phyloP scores from a whole-genome alignment of 2,329 filamentous ascomycete genomes.

The Fusarium xyrophilum region DNA sequence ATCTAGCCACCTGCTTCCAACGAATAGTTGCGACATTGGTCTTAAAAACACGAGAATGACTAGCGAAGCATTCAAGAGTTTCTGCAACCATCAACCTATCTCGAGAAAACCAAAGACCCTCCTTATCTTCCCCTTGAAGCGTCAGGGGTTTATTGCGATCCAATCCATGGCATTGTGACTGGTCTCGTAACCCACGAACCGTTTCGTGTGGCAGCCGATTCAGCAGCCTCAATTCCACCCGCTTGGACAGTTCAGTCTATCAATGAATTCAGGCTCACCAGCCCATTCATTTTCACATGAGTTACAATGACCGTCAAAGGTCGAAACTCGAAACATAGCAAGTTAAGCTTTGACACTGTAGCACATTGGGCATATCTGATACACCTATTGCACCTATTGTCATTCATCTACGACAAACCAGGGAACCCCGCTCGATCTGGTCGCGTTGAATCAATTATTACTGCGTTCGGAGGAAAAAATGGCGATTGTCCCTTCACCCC shows the following conservation, averaged over 20 bases:
- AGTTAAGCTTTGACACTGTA: neutral
- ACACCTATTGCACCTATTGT: slow-evolving; percentile 2
- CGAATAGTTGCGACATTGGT: slow-evolving; percentile 30
- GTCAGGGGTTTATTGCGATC: slow-evolving; percentile 25
- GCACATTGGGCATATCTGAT: slow-evolving; percentile 1
- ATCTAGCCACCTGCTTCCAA: slow-evolving; percentile 14
- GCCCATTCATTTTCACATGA: slow-evolving; percentile 1
- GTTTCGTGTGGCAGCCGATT: slow-evolving; percentile 36
- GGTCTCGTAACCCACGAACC: slow-evolving; percentile 23
- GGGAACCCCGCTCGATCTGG: slow-evolving; percentile 3
- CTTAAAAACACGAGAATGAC: slow-evolving; percentile 27
- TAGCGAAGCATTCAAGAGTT: neutral
- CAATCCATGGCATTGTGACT: slow-evolving; percentile 26
- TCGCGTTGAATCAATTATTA: neutral
- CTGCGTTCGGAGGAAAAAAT: neutral
- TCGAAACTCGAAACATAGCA: neutral
- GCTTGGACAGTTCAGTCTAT: slow-evolving; percentile 8
- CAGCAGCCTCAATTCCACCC: slow-evolving; percentile 34
- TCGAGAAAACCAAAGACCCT: neutral
- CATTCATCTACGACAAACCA: neutral
- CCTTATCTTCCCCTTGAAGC: slow-evolving; percentile 4
- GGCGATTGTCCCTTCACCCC: neutral
- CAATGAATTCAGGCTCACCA: neutral
- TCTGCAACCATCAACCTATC: neutral
- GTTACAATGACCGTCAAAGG: slow-evolving; percentile 10